Conservation (phyloP, 495 filamentous ascomycete species). For the Neurospora sp. region DNA sequence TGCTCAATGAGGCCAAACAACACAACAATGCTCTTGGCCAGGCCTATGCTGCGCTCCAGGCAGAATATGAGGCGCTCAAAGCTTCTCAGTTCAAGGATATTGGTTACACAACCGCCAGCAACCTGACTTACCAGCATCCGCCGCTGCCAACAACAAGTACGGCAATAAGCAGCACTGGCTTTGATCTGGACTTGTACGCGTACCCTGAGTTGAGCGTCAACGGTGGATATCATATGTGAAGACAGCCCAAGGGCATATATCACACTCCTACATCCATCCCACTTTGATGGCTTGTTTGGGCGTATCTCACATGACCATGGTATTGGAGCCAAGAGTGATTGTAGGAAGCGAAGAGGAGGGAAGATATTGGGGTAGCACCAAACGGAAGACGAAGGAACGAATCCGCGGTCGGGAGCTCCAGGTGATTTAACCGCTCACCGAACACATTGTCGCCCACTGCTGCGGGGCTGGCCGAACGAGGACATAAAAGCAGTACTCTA, state of each 20-base stretch:
- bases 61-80: conserved; percentile 33
- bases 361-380: neutral
- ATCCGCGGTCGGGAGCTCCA: neutral
- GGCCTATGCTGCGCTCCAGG: conserved; percentile 30
- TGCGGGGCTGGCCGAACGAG: neutral
- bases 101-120: conserved; percentile 8
- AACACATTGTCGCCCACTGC: neutral
- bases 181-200: conserved; percentile 21
- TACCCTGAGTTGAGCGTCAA: conserved; percentile 18
- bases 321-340: neutral
- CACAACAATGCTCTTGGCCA: conserved; percentile 33
- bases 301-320: neutral
- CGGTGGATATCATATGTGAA: neutral
- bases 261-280: neutral
- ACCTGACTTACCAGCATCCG: conserved; percentile 10
- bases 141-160: conserved; percentile 7
- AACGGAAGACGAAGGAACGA: neutral
- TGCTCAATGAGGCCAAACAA: conserved; percentile 49
- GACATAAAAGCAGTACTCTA: neutral
- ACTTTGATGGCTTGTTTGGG: neutral
- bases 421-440: neutral
- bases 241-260: neutral
- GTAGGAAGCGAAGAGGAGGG: neutral
- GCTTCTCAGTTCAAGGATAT: conserved; percentile 16
- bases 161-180: conserved; percentile 7